These are phyloP conservation scores for Cardiospermum halicacabum DNA, from an alignment of 345 rosid species.

Conservation along the genomic window DNA sequence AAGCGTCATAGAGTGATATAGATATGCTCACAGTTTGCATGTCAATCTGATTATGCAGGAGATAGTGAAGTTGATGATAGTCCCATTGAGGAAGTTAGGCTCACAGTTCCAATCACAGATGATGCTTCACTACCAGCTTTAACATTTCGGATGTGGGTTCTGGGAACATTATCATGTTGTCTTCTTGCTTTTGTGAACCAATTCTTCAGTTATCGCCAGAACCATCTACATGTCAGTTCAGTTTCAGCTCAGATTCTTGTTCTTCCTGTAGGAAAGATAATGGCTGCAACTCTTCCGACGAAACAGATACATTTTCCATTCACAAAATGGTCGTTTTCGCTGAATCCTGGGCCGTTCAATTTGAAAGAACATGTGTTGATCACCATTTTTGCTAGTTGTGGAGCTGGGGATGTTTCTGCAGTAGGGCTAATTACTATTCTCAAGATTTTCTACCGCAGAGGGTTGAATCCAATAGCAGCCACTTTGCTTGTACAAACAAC, in stretches of 20 bases:
- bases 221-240: not conserved
- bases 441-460: not conserved
- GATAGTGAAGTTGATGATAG: not conserved
- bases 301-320: conserved; percentile 20
- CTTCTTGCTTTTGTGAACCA: not conserved
- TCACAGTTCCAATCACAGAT: not conserved
- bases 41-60: not conserved
- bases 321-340: conserved; percentile 36
- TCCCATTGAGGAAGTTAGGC: conserved; percentile 4
- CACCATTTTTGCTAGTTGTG: conserved; percentile 49
- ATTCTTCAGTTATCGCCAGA: conserved; percentile 1
- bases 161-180: not conserved
- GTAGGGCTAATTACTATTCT: conserved; percentile 26
- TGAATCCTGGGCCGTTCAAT: conserved; percentile 61
- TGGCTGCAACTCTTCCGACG: conserved; percentile 33
- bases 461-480: not conserved
- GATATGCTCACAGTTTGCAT: not conserved
- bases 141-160: not conserved
- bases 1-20: not conserved
- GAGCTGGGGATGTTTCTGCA: conserved; percentile 35
- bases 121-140: not conserved
- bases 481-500: not conserved
- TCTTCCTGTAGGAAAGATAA: conserved; percentile 13
- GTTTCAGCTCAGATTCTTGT: not conserved
- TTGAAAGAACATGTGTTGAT: conserved; percentile 49